A percentile compares a stretch with the other conserved stretches of the same genome.
These are phyloP conservation scores for Hyaloraphidium curvatum DNA, from an alignment of 192 early-diverging fungal genomes.

Conservation along the genomic window DNA sequence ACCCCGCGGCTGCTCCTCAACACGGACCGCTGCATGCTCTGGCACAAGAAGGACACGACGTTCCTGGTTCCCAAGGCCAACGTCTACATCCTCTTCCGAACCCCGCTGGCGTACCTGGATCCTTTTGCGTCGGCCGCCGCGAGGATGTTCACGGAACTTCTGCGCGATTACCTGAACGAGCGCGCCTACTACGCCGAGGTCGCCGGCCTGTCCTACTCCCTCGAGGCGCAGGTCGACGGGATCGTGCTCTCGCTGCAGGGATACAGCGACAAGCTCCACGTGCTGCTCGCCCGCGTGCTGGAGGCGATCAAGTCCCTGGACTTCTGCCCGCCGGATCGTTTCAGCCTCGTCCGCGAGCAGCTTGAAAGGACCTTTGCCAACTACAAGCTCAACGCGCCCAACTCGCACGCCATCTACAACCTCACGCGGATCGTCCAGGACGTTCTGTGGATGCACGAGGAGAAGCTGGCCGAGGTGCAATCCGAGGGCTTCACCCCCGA, in stretches of 20 bases:
- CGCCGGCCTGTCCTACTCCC: conserved; percentile 60
- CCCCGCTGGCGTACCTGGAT: conserved; percentile 53
- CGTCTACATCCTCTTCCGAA: conserved; percentile 37
- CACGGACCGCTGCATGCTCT: conserved; percentile 40
- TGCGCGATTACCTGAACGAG: conserved; percentile 71
- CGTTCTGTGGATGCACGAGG: conserved; percentile 54
- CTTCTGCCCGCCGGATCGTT: conserved; percentile 19
- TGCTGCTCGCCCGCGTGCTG: conserved; percentile 49
- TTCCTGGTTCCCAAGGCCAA: conserved; percentile 81
- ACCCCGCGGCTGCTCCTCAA: conserved; percentile 38
- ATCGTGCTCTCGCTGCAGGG: conserved; percentile 26
- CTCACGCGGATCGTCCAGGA: conserved; percentile 54
- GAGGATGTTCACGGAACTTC: conserved; percentile 50
- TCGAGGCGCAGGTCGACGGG: conserved; percentile 46
- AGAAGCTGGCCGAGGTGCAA: conserved; percentile 54
- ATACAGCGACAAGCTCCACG: conserved; percentile 71
- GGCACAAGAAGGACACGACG: conserved; percentile 89
- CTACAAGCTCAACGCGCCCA: conserved; percentile 53
- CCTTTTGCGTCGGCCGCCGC: conserved; percentile 49
- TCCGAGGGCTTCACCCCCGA: conserved; percentile 44
- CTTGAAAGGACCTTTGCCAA: conserved; percentile 54
- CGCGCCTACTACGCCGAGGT: conserved; percentile 78
- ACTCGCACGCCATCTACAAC: conserved; percentile 60
- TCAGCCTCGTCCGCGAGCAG: conserved; percentile 9
- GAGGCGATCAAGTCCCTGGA: conserved; percentile 39